These are phyloP conservation scores for Ulota crispa DNA, from an alignment of 225 moss, liverwort and hornwort genomes.

Conservation along the genomic window DNA sequence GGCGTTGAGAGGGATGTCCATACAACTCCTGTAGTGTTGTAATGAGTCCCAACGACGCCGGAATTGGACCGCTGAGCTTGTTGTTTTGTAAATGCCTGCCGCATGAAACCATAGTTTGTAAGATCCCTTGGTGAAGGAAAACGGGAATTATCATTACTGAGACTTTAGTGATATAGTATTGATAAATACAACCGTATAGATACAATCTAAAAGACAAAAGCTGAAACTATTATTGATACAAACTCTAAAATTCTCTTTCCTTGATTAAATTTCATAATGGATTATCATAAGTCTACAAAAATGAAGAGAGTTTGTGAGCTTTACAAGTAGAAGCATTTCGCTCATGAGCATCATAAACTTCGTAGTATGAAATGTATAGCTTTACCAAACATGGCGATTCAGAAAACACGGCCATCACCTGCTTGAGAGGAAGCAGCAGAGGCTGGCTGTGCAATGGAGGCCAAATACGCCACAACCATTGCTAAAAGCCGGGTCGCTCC, in stretches of 20 bases:
- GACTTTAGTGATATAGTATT: no score
- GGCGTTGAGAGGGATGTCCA: no score
- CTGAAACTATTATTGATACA: no score
- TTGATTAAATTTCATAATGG: no score
- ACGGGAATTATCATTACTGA: no score
- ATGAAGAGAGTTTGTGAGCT: no score
- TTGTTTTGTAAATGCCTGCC: constrained; percentile 17
- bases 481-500: neutral
- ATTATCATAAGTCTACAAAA: no score
- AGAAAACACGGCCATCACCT: neutral
- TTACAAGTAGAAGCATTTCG: neutral
- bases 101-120: neutral
- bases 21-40: neutral
- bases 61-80: constrained; percentile 6
- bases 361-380: neutral
- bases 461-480: neutral
- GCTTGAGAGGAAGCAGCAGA: neutral
- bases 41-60: neutral
- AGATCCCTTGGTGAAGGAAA: neutral
- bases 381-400: neutral
- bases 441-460: neutral
- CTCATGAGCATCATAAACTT: neutral
- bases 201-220: no score
- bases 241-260: no score
- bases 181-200: no score